Base-by-base conservation (phyloP, 2,329 filamentous ascomycete genomes). In the Rhinocladiella similis region DNA sequence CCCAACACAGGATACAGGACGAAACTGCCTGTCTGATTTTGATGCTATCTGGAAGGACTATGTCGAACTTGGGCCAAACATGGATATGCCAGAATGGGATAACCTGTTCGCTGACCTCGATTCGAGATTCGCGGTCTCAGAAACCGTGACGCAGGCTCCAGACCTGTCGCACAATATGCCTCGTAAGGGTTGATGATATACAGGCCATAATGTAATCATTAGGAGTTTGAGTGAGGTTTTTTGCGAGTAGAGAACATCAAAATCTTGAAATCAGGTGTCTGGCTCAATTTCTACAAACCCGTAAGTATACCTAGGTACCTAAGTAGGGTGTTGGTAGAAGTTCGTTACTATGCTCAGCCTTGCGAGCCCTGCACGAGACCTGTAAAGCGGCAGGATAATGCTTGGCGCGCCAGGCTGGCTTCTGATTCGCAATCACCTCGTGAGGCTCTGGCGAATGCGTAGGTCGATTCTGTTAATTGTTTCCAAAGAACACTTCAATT, bases 21-120 rank as follows among this genome's bases (percentile, higher is more conserved):
- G 61, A 48, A 53, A 56, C 35, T 35, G 50, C 38, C 27, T 52
- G 14, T 54, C 61, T 3, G 63, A 58, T n/a, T 62, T 65, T 43
- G 63, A 65, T 36, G 50, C 56, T 27, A 55, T 62, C 13, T 65
- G 63, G 63, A 54, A 59, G 46, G 56, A 63, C 22, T 59, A 57
- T 35, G 50, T 63, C 33, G 50, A 63, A 20, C 52, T 56, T 3
- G 63, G 61, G 7, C 56, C 56, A 12, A 55, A 50, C 46, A 56
- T 59, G 41, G 49, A 57, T 16, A 53, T 63, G 48, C 59, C 59
- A 10, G 59, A 57, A 27, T 63, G 63, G 61, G 63, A 63, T 22
- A 54, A 53, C 27, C 55, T 65, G 12, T 65, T 65, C 39, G 59
- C 55, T 25, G 56, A 65, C 33, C 61, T 65, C 12, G 62, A 64